These are phyloP conservation scores for Trichoderma virens DNA, from an alignment of 495 filamentous ascomycete genomes.

Conservation along the genomic window DNA sequence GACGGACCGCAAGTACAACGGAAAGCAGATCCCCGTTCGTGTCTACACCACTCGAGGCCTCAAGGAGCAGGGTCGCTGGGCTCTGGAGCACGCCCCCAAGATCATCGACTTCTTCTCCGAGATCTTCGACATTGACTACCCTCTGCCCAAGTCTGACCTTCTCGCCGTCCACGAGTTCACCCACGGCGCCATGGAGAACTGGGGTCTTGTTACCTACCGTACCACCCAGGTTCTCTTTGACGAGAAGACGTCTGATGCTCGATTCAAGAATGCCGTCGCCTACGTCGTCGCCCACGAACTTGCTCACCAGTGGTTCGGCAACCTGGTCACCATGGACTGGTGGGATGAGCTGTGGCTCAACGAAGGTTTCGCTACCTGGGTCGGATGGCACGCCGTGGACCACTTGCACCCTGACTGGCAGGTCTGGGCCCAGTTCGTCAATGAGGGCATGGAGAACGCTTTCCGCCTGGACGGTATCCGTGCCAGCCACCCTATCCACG, in stretches of 20 bases:
- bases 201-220: conserved; percentile 94
- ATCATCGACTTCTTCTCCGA: conserved; percentile 95
- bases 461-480: conserved; percentile 83
- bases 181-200: conserved; percentile 63
- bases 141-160: conserved; percentile 89
- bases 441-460: conserved; percentile 84
- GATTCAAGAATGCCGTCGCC: conserved; percentile 82
- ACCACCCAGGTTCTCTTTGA: conserved; percentile 91
- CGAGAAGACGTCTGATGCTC: conserved; percentile 77
- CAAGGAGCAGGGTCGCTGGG: conserved; percentile 79
- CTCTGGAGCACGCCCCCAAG: conserved; percentile 75
- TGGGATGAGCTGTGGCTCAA: conserved; percentile 98
- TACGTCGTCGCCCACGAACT: conserved; percentile 94
- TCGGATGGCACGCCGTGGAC: conserved; percentile 89
- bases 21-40: conserved; percentile 80
- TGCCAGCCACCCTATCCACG: conserved; percentile 89
- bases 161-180: conserved; percentile 93
- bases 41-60: conserved; percentile 91
- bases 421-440: conserved; percentile 91
- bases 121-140: conserved; percentile 90
- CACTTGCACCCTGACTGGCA: conserved; percentile 92
- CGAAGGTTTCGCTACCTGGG: conserved; percentile 97
- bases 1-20: conserved; percentile 81
- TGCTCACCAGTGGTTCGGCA: conserved; percentile 98
- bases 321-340: conserved; percentile 82